These are phyloP conservation scores for Endogone sp. DNA, from an alignment of 192 early-diverging fungal genomes.

Conservation along the genomic window DNA sequence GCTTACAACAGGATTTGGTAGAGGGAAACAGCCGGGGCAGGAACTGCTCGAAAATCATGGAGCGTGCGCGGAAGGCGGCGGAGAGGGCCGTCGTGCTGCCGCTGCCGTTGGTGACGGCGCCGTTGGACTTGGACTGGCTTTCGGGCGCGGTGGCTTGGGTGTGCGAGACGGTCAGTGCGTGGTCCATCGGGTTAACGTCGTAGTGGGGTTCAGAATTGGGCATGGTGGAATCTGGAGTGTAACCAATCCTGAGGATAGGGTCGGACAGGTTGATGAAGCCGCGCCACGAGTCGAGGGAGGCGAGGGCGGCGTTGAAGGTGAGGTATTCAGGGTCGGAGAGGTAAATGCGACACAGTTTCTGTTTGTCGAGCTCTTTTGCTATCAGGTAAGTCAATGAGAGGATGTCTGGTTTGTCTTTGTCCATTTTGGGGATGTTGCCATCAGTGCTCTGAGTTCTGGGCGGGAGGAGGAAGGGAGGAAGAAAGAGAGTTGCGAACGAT, in stretches of 20 bases:
- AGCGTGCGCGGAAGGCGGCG: slow-evolving; percentile 63
- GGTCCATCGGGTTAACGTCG: slow-evolving; percentile 11
- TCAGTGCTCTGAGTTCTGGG: too few species aligned
- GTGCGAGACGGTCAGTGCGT: slow-evolving; percentile 18
- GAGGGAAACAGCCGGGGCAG: slow-evolving; percentile 53
- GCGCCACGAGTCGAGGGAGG: slow-evolving; percentile 28
- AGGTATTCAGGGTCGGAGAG: slow-evolving; percentile 31
- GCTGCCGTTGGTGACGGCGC: slow-evolving; percentile 9
- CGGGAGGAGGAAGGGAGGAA: background rate
- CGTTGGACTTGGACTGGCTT: slow-evolving; percentile 15
- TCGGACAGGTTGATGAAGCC: slow-evolving; percentile 33
- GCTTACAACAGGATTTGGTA: slow-evolving; percentile 34
- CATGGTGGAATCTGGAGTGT: background rate
- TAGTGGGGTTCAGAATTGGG: slow-evolving; percentile 5
- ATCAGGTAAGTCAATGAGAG: background rate
- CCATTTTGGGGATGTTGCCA: background rate
- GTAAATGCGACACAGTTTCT: slow-evolving; percentile 4
- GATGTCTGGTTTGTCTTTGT: background rate
- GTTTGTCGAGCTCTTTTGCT: background rate
- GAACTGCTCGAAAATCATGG: slow-evolving; percentile 75
- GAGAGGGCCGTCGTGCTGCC: background rate
- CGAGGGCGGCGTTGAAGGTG: slow-evolving; percentile 31
- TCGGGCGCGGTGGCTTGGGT: slow-evolving; percentile 15
- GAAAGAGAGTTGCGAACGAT: too few species aligned
- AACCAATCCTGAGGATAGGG: slow-evolving; percentile 5